A percentile compares a stretch with the other conserved stretches of the same genome.
These are phyloP conservation scores for Pistacia vera DNA, from an alignment of 345 rosid genomes.

Conservation along the genomic window DNA sequence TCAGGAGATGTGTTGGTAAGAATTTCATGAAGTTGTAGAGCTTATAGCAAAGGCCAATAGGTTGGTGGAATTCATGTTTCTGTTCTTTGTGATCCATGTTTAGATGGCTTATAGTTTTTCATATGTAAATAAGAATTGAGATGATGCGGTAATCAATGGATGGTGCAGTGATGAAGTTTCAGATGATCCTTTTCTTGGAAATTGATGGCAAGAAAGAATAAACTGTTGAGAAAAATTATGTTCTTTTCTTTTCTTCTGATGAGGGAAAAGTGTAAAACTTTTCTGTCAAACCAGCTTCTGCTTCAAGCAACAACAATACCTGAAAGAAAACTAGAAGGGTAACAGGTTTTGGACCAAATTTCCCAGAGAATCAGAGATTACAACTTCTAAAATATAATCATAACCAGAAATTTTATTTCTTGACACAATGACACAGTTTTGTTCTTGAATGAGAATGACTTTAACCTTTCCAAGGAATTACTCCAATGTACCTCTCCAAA, in stretches of 20 bases:
- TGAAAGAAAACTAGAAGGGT: background rate
- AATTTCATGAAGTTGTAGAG: constrained; percentile 36
- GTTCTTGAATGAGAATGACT: too few relatives aligned
- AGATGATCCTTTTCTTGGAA: constrained; percentile 28
- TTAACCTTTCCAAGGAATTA: too few relatives aligned
- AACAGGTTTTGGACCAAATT: background rate
- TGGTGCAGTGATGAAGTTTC: too few relatives aligned
- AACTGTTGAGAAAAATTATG: background rate
- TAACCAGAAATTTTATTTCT: too few relatives aligned
- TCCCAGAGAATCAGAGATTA: too few relatives aligned
- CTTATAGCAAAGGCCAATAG: constrained; percentile 37
- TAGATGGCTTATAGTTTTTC: background rate
- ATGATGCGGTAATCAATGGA: background rate
- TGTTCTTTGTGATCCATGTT: constrained; percentile 38
- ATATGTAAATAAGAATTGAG: background rate
- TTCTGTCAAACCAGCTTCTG: background rate
- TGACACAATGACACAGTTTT: too few relatives aligned
- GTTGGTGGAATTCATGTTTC: constrained; percentile 9
- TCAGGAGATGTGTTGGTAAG: constrained; percentile 32
- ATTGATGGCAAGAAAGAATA: constrained; percentile 8
- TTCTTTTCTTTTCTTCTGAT: constrained; percentile 38
- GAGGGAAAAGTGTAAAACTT: constrained; percentile 3
- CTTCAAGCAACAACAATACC: background rate
- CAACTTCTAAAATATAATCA: too few relatives aligned
- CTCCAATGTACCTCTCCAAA: too few relatives aligned